Evolutionary conservation across 2,329 filamentous ascomycete genomes (phyloP).

Genomic region (Aspergillus fructus): DNA sequence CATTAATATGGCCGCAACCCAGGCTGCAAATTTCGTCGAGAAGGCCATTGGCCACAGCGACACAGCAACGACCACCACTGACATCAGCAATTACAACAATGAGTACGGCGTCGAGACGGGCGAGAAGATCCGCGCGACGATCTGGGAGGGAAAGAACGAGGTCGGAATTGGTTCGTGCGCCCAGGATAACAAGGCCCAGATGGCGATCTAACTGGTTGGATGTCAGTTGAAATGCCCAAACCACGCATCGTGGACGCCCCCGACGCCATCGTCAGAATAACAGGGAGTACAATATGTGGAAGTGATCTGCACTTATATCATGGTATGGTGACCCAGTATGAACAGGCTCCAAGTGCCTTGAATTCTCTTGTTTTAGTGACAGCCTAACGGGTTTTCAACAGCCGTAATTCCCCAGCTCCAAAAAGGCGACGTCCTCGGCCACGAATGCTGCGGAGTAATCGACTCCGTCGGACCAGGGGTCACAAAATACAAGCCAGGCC

Average conservation of each 20-base stretch:
- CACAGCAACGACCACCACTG: not conserved
- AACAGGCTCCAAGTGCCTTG: not conserved
- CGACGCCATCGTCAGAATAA: slow-evolving; percentile 81
- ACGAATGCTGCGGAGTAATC: slow-evolving; percentile 55
- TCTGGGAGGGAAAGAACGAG: slow-evolving; percentile 78
- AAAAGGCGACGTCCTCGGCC: slow-evolving; percentile 67
- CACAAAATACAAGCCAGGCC: slow-evolving; percentile 56
- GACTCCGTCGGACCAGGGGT: slow-evolving; percentile 57
- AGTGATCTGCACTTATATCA: slow-evolving; percentile 57
- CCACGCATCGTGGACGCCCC: slow-evolving; percentile 70
- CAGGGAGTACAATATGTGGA: slow-evolving; percentile 62
- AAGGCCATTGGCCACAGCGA: not conserved
- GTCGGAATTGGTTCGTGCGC: slow-evolving; percentile 60
- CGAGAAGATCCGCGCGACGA: slow-evolving; percentile 74
- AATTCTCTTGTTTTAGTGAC: slow-evolving; percentile 11
- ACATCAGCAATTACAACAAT: slow-evolving; percentile 8
- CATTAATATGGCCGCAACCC: slow-evolving; percentile 1
- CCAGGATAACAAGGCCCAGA: not conserved
- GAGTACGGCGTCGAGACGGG: slow-evolving; percentile 51
- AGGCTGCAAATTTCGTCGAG: slow-evolving; percentile 7
- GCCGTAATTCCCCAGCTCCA: slow-evolving; percentile 57
- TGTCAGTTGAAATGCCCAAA: slow-evolving; percentile 61
- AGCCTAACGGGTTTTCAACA: slow-evolving; percentile 5
- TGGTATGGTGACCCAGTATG: slow-evolving; percentile 23
- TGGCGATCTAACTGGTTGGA: not conserved